A percentile compares a stretch with the other conserved stretches of the same genome.
Evolutionary conservation across 2,329 filamentous ascomycete species (phyloP).

Genomic region (Shiraia sp.): DNA sequence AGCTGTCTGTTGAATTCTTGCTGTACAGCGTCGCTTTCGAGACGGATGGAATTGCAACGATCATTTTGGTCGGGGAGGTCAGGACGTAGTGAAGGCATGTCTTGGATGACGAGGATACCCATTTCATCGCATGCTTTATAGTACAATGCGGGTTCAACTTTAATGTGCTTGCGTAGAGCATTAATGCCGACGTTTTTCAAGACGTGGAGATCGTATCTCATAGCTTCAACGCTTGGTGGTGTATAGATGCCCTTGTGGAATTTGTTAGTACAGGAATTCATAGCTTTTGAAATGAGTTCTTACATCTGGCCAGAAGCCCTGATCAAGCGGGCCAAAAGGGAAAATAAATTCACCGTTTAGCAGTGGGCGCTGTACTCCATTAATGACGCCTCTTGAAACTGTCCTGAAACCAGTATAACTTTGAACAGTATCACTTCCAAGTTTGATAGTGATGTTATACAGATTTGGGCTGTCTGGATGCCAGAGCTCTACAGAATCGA

Average conservation of each 20-base stretch:
- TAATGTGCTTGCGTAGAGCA: constrained; percentile 73
- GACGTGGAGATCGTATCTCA: constrained; percentile 67
- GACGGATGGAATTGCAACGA: constrained; percentile 15
- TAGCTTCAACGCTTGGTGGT: constrained; percentile 67
- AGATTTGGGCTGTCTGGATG: constrained; percentile 65
- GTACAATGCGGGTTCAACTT: constrained; percentile 68
- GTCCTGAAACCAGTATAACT: constrained; percentile 74
- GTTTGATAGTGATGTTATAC: constrained; percentile 65
- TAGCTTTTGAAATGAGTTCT: not conserved
- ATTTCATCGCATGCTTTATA: constrained; percentile 70
- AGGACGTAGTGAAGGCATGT: constrained; percentile 65
- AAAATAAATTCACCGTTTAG: constrained; percentile 73
- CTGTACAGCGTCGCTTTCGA: constrained; percentile 53
- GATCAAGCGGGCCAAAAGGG: constrained; percentile 69
- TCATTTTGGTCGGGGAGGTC: constrained; percentile 19
- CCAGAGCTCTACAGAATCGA: constrained; percentile 64
- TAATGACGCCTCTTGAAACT: constrained; percentile 59
- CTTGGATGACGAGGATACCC: constrained; percentile 69
- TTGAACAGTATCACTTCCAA: constrained; percentile 57
- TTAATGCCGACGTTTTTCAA: constrained; percentile 71
- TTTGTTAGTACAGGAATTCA: not conserved
- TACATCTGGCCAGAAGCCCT: constrained; percentile 73
- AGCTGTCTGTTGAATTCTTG: constrained; percentile 68
- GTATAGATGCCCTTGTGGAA: constrained; percentile 64
- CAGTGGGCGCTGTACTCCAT: constrained; percentile 64